phyloP scores from a whole-genome alignment of 1,139 yeast genomes.

The Taphrina wiesneri region DNA sequence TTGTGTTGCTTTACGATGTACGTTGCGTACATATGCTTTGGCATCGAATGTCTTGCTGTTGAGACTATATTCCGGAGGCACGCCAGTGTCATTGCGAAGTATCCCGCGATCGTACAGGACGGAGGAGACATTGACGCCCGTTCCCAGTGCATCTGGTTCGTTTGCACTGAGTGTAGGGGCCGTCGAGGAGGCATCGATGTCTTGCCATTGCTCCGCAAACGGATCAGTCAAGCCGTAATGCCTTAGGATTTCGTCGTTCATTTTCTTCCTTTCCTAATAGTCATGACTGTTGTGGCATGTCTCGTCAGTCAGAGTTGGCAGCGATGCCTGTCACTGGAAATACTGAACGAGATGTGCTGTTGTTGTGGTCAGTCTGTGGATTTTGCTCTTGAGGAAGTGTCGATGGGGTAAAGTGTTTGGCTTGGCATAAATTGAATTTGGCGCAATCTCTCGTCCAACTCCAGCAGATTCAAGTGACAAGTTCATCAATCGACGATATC shows the following conservation, averaged over 20 bases:
- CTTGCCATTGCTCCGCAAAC: slow-evolving; percentile 38
- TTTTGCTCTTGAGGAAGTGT: too few species aligned
- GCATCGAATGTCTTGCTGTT: slow-evolving; percentile 63
- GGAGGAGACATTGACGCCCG: background rate
- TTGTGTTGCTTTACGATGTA: slow-evolving; percentile 71
- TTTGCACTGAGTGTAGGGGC: background rate
- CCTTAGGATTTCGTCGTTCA: slow-evolving; percentile 35
- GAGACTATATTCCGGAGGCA: slow-evolving; percentile 14
- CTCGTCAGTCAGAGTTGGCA: too few species aligned
- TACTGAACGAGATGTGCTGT: too few species aligned
- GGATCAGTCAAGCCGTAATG: slow-evolving; percentile 38
- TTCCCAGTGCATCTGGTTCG: slow-evolving; percentile 8
- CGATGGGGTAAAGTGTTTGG: too few species aligned
- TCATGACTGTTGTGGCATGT: too few species aligned
- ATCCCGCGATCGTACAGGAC: slow-evolving; percentile 20
- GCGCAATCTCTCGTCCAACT: too few species aligned
- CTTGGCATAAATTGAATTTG: too few species aligned
- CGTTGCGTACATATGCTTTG: slow-evolving; percentile 63
- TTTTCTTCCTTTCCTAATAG: background rate
- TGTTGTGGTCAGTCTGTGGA: too few species aligned
- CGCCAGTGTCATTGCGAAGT: slow-evolving; percentile 4
- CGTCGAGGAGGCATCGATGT: slow-evolving; percentile 31
- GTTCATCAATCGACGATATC: too few species aligned
- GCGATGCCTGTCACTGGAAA: too few species aligned
- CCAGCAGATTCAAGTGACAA: too few species aligned